These are phyloP conservation scores for Wickerhamomyces canadensis DNA, from an alignment of 805 yeast species.

Conservation along the genomic window DNA sequence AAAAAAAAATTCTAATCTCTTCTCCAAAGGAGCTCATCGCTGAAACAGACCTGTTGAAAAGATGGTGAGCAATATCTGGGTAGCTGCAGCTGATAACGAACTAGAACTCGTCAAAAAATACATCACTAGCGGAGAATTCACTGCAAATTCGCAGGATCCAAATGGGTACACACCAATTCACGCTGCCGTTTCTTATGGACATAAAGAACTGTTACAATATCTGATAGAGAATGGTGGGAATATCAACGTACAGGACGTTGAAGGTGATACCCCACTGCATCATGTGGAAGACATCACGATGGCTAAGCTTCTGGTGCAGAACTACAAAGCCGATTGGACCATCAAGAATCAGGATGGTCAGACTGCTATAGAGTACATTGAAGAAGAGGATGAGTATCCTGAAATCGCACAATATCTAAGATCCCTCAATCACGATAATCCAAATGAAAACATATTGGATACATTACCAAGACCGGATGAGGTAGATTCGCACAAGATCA, in stretches of 20 bases:
- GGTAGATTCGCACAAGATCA: constrained; percentile 39
- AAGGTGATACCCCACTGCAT: constrained; percentile 95
- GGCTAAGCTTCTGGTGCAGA: constrained; percentile 64
- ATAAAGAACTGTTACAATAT: constrained; percentile 56
- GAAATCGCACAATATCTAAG: constrained; percentile 65
- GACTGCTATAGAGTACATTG: constrained; percentile 68
- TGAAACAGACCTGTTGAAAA: too few species aligned
- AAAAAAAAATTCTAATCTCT: background rate
- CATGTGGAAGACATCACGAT: constrained; percentile 69
- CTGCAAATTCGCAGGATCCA: constrained; percentile 76
- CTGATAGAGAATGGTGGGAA: constrained; percentile 65
- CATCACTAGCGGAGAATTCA: constrained; percentile 43
- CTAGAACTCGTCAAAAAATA: constrained; percentile 49
- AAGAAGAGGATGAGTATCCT: constrained; percentile 82
- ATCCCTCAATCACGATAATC: constrained; percentile 30
- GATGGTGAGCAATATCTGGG: constrained; percentile 66
- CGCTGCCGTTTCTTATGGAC: constrained; percentile 95
- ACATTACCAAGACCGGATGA: constrained; percentile 20
- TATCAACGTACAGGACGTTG: constrained; percentile 74
- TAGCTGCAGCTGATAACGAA: constrained; percentile 87
- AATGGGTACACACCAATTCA: constrained; percentile 97
- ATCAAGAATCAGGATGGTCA: constrained; percentile 66
- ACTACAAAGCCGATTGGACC: constrained; percentile 59
- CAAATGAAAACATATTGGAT: constrained; percentile 15
- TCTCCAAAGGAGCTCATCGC: background rate